Conservation (phyloP, 2,329 filamentous ascomycete species). For the Calonectria hongkongensis region DNA sequence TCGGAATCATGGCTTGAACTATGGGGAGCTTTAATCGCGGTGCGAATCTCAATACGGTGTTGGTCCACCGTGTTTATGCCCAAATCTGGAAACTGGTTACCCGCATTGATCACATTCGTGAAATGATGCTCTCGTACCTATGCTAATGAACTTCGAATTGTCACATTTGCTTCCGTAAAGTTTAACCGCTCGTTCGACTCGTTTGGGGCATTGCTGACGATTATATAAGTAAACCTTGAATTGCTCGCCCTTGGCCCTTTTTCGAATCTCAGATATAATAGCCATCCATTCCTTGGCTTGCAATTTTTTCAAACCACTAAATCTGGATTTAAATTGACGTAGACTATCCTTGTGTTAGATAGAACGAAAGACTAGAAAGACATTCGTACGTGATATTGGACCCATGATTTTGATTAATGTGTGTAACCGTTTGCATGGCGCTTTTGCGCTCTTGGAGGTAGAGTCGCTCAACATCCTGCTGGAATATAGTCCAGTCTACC, state of each 20-base stretch:
- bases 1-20: fast-evolving
- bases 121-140: background rate
- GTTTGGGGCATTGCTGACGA: background rate
- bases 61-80: background rate
- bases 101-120: background rate
- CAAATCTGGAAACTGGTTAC: background rate
- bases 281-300: constrained; percentile 12
- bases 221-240: background rate
- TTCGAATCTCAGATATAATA: background rate
- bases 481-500: background rate
- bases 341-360: background rate
- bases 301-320: background rate
- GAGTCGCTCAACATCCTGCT: background rate
- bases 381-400: background rate
- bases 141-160: background rate
- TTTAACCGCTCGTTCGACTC: background rate
- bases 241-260: background rate
- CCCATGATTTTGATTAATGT: background rate
- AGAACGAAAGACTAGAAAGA: background rate
- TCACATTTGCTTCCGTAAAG: background rate
- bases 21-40: too few relatives aligned
- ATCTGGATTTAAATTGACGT: background rate
- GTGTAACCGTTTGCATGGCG: background rate
- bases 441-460: background rate
- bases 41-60: background rate